phyloP scores from a whole-genome alignment of 1,139 yeast species.

The Keqinozyma sinolaborantium region DNA sequence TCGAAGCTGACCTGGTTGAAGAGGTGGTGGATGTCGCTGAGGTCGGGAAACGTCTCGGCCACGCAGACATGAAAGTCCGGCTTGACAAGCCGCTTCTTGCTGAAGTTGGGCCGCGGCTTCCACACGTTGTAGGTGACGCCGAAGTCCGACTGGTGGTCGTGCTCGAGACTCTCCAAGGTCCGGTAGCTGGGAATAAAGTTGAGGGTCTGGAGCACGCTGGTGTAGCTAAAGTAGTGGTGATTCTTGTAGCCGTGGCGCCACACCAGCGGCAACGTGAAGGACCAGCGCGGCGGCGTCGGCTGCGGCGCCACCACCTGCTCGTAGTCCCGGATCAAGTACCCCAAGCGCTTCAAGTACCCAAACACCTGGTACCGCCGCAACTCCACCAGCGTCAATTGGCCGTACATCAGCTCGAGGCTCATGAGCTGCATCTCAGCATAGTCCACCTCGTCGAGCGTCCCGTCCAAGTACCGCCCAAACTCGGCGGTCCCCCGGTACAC shows the following conservation, averaged over 20 bases:
- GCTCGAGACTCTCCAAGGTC: conserved; percentile 15
- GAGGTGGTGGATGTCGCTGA: conserved; percentile 32
- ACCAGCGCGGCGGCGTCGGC: neutral
- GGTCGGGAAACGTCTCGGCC: conserved; percentile 50
- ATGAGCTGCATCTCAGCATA: conserved; percentile 33
- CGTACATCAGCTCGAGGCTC: conserved; percentile 65
- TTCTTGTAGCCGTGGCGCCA: conserved; percentile 11
- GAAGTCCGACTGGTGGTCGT: conserved; percentile 5
- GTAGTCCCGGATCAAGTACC: conserved; percentile 60
- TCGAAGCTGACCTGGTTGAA: conserved; percentile 14
- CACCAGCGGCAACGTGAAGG: conserved; percentile 2
- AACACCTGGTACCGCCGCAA: conserved; percentile 67
- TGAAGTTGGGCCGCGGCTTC: conserved; percentile 76
- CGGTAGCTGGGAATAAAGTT: conserved; percentile 27
- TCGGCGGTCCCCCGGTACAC: conserved; percentile 37
- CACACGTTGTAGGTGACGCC: conserved; percentile 61
- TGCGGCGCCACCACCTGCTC: conserved; percentile 8
- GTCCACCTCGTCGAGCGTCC: conserved; percentile 8
- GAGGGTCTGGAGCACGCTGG: conserved; percentile 37
- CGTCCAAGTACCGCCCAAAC: conserved; percentile 14
- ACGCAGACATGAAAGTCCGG: conserved; percentile 79
- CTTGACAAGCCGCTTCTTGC: conserved; percentile 53
- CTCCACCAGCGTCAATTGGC: conserved; percentile 21
- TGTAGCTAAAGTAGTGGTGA: conserved; percentile 32
- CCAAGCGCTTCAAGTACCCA: conserved; percentile 72